A percentile compares a stretch with the other conserved stretches of the same genome.
phyloP scores from a whole-genome alignment of 208 protist genomes.

The Crithidia sp. region DNA sequence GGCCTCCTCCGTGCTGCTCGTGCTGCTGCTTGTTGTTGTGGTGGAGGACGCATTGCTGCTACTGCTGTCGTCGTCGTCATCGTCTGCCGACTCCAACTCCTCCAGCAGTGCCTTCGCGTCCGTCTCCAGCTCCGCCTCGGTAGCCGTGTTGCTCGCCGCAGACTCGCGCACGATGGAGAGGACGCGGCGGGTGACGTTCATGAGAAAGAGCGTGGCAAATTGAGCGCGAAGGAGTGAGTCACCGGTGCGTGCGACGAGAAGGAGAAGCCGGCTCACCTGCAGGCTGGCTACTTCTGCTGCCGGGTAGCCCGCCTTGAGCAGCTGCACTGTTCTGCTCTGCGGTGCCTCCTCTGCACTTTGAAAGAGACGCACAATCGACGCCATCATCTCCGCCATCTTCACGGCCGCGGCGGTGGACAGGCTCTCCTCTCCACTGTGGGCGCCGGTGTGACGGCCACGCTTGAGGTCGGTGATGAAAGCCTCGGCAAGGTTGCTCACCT shows the following conservation, averaged over 20 bases:
- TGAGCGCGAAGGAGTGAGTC: slow-evolving; percentile 69
- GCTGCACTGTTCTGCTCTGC: slow-evolving; percentile 38
- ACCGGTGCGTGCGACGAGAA: slow-evolving; percentile 59
- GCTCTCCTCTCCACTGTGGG: slow-evolving; percentile 40
- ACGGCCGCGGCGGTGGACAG: slow-evolving; percentile 70
- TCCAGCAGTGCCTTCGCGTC: slow-evolving; percentile 48
- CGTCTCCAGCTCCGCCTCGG: slow-evolving; percentile 50
- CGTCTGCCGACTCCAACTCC: slow-evolving; percentile 30
- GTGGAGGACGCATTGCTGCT: neutral
- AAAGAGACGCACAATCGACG: slow-evolving; percentile 60
- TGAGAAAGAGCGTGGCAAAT: slow-evolving; percentile 77
- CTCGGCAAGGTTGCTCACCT: slow-evolving; percentile 59
- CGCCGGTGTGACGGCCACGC: slow-evolving; percentile 41
- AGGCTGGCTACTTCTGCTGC: slow-evolving; percentile 56
- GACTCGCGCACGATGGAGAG: slow-evolving; percentile 76
- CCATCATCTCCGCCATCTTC: slow-evolving; percentile 62
- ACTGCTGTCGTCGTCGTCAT: neutral
- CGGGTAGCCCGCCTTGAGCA: slow-evolving; percentile 51
- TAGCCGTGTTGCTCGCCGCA: slow-evolving; percentile 52
- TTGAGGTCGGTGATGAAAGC: slow-evolving; percentile 68
- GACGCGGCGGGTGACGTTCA: slow-evolving; percentile 87
- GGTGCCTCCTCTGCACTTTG: slow-evolving; percentile 41
- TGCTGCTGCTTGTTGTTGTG: slow-evolving; percentile 13
- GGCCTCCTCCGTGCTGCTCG: neutral
- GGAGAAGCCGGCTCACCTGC: slow-evolving; percentile 59